Percentiles rank a stretch among this genome's conserved stretches.
Evolutionary conservation across 176 grass and related monocot genomes (phyloP).

Genomic region (Puya raimondii): DNA sequence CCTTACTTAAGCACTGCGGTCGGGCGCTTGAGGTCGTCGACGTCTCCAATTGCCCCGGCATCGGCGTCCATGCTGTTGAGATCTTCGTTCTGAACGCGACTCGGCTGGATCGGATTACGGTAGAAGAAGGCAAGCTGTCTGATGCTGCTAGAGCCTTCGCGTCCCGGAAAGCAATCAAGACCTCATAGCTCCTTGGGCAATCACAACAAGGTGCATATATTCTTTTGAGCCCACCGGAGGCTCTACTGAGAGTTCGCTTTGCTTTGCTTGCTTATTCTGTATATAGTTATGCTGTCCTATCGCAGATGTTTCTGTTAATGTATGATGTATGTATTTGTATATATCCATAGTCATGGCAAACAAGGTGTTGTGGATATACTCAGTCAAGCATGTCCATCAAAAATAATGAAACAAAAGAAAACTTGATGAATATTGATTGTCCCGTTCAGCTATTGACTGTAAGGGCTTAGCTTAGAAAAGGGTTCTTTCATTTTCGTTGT

Average conservation of each 20-base stretch:
- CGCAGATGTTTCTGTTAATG: background rate
- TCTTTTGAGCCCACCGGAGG: background rate
- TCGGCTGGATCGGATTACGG: conserved; percentile 38
- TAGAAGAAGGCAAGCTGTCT: conserved; percentile 47
- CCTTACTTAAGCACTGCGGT: conserved; percentile 57
- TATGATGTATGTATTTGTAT: background rate
- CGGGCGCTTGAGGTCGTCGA: conserved; percentile 53
- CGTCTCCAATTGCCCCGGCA: conserved; percentile 44
- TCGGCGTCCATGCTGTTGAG: conserved; percentile 34
- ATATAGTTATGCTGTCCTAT: background rate
- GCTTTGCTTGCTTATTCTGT: background rate
- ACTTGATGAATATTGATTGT: too few species aligned
- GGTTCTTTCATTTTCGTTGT: too few species aligned
- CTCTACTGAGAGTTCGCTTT: background rate
- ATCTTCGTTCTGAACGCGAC: conserved; percentile 32
- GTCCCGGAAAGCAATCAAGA: conserved; percentile 45
- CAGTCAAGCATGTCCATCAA: too few species aligned
- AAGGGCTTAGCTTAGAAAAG: too few species aligned
- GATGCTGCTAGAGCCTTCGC: conserved; percentile 28
- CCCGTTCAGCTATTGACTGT: too few species aligned
- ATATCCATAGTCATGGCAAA: too few species aligned
- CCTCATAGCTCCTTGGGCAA: background rate
- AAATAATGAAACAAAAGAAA: too few species aligned
- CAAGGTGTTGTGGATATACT: too few species aligned
- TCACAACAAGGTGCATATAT: background rate